A percentile compares a stretch with the other conserved stretches of the same genome.
These are phyloP conservation scores for Fusarium cyanostomum DNA, from an alignment of 2,329 filamentous ascomycete genomes.

Conservation along the genomic window DNA sequence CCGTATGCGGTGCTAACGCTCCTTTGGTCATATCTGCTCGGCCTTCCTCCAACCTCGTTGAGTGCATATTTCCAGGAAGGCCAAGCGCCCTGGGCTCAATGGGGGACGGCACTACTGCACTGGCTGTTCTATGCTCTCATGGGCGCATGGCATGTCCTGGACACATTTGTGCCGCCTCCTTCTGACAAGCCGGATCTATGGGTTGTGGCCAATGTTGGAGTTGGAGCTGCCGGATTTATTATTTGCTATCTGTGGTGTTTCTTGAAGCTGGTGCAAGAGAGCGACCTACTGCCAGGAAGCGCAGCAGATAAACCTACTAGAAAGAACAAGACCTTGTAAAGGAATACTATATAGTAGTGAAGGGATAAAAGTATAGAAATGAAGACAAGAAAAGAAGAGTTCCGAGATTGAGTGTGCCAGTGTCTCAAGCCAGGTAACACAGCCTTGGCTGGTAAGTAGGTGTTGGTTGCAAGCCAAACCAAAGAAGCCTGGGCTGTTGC, in stretches of 20 bases:
- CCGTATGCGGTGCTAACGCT: slow-evolving; percentile 87
- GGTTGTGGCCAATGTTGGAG: slow-evolving; percentile 88
- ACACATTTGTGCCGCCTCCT: slow-evolving; percentile 75
- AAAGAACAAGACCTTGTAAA: slow-evolving; percentile 40
- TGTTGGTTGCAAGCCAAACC: not conserved
- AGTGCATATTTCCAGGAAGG: slow-evolving; percentile 71
- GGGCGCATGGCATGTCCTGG: slow-evolving; percentile 81
- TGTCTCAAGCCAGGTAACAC: not conserved
- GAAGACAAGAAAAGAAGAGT: not conserved
- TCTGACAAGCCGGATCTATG: slow-evolving; percentile 87
- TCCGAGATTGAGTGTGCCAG: not conserved
- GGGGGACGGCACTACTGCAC: slow-evolving; percentile 76
- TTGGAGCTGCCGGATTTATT: slow-evolving; percentile 86
- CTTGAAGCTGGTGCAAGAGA: slow-evolving; percentile 71
- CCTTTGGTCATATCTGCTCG: slow-evolving; percentile 91
- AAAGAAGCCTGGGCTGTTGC: no score
- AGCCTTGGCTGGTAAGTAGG: no score
- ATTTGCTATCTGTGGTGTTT: slow-evolving; percentile 94
- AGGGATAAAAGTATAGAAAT: not conserved
- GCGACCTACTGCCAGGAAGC: slow-evolving; percentile 57
- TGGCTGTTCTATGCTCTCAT: slow-evolving; percentile 79
- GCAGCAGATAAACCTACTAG: slow-evolving; percentile 48
- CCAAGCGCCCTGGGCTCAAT: slow-evolving; percentile 46
- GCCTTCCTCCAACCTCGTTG: slow-evolving; percentile 80
- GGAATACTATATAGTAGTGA: not conserved